Base-by-base conservation (phyloP, 805 yeast species). In the Jamesozyma gamospora region DNA sequence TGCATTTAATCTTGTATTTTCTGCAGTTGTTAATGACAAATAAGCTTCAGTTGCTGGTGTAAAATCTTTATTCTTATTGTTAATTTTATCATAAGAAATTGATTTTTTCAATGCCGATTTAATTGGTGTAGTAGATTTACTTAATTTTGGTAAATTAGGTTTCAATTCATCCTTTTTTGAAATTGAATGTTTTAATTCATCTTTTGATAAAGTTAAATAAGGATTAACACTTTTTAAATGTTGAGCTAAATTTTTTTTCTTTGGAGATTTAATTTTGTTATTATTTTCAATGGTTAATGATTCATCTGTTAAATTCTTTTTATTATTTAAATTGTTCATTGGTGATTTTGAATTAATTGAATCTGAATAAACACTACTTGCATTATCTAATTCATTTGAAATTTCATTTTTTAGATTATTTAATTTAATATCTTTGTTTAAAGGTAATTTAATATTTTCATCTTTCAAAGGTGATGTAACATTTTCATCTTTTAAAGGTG, bases 1-100 rank as follows among this genome's bases (percentile, higher is more conserved):
- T 1, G 90, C 81, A 59, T 82, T 82, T 41, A 80, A 54, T 42
- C 87, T 68, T 0, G 92, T 82, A 56, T 82, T 82, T 52, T 82
- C 87, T 1, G 88, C 88, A 0, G 92, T 82, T 1, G 88, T 71
- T 39, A 79, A 59, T 0, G 84, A 77, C 33, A 80, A 53, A 49
- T 80, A 80, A 0, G 83, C 86, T 43, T 70, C 72, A 21, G 72
- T 72, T 0, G 84, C 83, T 1, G 81, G 67, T 4, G 65, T 55
- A 13, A 38, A 33, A 28, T 45, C 44, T 6, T 21, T 8, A 21
- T 21, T 21, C 8, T 46, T 21, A 24, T 47, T 44, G 17, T n/a
- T 15, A n/a, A 9, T 29, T 11, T 14, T n/a, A 15, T 10, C 16
- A 14, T n/a, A n/a, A n/a, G 59, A 47, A 4, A 51, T 39, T 13